Conservation (phyloP, 371 early-diverging fungal genomes). For the Caulochytrium protostelioides region DNA sequence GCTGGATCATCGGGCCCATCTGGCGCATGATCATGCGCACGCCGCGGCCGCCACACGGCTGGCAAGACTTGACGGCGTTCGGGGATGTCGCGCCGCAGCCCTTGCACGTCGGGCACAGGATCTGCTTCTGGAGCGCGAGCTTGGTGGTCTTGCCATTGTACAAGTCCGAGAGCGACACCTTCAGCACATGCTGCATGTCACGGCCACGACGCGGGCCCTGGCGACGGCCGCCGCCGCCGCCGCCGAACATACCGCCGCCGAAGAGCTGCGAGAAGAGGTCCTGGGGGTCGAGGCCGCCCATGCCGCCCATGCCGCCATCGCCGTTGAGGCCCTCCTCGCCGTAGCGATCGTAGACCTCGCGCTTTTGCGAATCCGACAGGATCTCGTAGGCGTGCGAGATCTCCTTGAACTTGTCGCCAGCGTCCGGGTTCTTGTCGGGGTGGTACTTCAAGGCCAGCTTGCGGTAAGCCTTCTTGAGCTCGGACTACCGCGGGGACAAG, state of each 20-base stretch:
- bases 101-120: conserved; percentile 40
- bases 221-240: conserved; percentile 24
- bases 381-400: conserved; percentile 82
- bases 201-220: conserved; percentile 49
- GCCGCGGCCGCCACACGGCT: conserved; percentile 73
- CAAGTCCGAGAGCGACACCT: conserved; percentile 63
- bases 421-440: conserved; percentile 80
- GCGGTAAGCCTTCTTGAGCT: conserved; percentile 19
- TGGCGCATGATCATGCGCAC: conserved; percentile 67
- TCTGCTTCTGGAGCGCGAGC: conserved; percentile 43
- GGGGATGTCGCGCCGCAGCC: conserved; percentile 55
- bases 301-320: conserved; percentile 30
- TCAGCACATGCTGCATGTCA: conserved; percentile 46
- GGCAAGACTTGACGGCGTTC: conserved; percentile 43
- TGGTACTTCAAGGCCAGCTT: conserved; percentile 84
- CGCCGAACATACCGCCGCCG: conserved; percentile 43
- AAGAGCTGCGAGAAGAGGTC: conserved; percentile 71
- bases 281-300: conserved; percentile 41
- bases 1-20: conserved; percentile 94
- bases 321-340: conserved; percentile 63
- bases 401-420: conserved; percentile 39
- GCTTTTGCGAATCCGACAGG: conserved; percentile 64
- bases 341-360: conserved; percentile 61
- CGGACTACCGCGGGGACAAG: conserved; percentile 1
- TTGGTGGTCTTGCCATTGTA: conserved; percentile 70